Evolutionary conservation across 2,329 filamentous ascomycete species (phyloP).

Genomic region (Colletotrichum spaethianum): DNA sequence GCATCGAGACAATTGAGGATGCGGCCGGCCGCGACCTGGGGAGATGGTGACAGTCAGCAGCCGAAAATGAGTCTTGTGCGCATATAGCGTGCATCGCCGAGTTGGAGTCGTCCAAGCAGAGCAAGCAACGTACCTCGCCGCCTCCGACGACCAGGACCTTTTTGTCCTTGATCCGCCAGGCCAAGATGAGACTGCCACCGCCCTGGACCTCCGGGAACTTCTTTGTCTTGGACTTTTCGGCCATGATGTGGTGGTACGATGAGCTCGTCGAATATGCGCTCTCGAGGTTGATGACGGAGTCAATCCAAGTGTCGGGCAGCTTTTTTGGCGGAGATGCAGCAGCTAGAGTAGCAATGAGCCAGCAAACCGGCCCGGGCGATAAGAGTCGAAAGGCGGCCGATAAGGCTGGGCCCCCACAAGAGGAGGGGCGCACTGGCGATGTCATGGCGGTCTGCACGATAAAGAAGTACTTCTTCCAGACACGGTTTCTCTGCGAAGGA

Average conservation of each 20-base stretch:
- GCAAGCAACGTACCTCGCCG: constrained; percentile 79
- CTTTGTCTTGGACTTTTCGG: constrained; percentile 45
- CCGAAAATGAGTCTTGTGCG: not conserved
- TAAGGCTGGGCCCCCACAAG: constrained; percentile 20
- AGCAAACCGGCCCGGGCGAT: constrained; percentile 10
- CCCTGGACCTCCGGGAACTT: constrained; percentile 86
- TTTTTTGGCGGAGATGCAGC: constrained; percentile 19
- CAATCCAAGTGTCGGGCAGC: constrained; percentile 10
- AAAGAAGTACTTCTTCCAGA: constrained; percentile 1
- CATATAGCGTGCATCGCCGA: not conserved
- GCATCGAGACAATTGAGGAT: constrained; percentile 96
- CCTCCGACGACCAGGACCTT: constrained; percentile 93
- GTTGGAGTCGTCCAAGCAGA: not conserved
- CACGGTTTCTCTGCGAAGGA: not conserved
- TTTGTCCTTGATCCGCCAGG: constrained; percentile 95
- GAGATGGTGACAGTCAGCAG: not conserved
- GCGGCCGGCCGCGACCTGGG: constrained; percentile 91
- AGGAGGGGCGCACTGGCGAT: constrained; percentile 1
- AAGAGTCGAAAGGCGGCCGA: constrained; percentile 19
- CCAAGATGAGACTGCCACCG: constrained; percentile 92
- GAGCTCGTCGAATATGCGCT: not conserved
- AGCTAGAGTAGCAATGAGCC: not conserved
- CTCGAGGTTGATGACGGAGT: constrained; percentile 25
- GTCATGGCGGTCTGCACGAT: constrained; percentile 19
- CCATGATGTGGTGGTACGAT: constrained; percentile 24